These are phyloP conservation scores for Boletus tomentosulus DNA, from an alignment of 768 basidiomycete species.

Conservation along the genomic window DNA sequence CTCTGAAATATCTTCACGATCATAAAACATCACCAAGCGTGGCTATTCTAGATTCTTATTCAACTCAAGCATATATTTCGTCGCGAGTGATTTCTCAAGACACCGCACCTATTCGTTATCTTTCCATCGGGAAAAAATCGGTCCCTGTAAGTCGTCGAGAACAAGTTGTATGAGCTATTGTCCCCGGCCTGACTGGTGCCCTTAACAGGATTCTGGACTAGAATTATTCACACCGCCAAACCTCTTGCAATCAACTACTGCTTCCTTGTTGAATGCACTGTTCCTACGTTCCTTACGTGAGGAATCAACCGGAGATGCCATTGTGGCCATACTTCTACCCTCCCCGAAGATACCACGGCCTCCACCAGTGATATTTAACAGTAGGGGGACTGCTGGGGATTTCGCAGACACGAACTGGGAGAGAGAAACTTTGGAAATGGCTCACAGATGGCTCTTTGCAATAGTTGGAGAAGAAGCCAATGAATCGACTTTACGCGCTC, in stretches of 20 bases:
- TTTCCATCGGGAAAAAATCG: slow-evolving; percentile 29
- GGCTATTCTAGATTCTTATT: slow-evolving; percentile 50
- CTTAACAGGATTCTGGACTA: slow-evolving; percentile 31
- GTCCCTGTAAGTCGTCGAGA: slow-evolving; percentile 6
- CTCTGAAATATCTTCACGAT: not conserved
- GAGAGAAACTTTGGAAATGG: slow-evolving; percentile 29
- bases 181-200: not conserved
- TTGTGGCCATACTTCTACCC: slow-evolving; percentile 43
- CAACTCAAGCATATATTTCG: slow-evolving; percentile 46
- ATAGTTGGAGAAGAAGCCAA: slow-evolving; percentile 26
- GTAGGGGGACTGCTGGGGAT: slow-evolving; percentile 20
- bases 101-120: slow-evolving; percentile 52
- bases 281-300: slow-evolving; percentile 11
- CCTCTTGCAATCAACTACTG: slow-evolving; percentile 50
- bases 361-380: slow-evolving; percentile 37
- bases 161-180: not conserved
- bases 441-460: slow-evolving; percentile 35
- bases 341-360: slow-evolving; percentile 40
- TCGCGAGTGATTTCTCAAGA: slow-evolving; percentile 30
- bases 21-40: slow-evolving; percentile 31
- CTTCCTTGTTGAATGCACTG: slow-evolving; percentile 41
- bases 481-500: slow-evolving; percentile 3
- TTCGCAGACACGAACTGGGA: slow-evolving; percentile 37
- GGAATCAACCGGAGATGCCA: not conserved
- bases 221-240: slow-evolving; percentile 52